Conservation (phyloP, 352 stramenopile genomes). For the Phytophthora capsici region DNA sequence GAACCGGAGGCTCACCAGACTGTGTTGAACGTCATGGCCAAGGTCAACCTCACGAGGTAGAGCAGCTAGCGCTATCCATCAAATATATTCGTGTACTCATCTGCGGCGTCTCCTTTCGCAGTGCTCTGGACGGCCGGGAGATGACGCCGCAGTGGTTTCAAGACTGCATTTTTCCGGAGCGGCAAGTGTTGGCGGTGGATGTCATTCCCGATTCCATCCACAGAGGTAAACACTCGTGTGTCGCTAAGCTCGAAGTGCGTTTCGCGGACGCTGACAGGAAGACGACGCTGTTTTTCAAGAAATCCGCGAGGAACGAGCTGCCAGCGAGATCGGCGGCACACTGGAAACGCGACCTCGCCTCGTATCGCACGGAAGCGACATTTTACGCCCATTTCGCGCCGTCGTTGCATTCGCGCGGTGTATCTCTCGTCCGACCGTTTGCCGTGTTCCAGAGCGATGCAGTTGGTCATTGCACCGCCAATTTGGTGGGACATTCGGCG, state of each 20-base stretch:
- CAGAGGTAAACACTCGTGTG: constrained; percentile 63
- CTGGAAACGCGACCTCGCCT: constrained; percentile 66
- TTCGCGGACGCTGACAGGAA: constrained; percentile 15
- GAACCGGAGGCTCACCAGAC: constrained; percentile 40
- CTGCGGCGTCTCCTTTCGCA: constrained; percentile 28
- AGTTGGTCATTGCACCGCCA: constrained; percentile 14
- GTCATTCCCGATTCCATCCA: constrained; percentile 46
- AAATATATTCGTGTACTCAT: constrained; percentile 36
- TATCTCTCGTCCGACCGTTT: constrained; percentile 55
- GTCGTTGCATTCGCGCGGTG: constrained; percentile 31
- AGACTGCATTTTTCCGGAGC: constrained; percentile 34
- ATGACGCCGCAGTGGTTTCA: constrained; percentile 65
- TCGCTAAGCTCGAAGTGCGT: constrained; percentile 46
- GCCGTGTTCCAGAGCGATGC: constrained; percentile 51
- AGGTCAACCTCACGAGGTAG: constrained; percentile 67
- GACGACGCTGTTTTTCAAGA: constrained; percentile 68
- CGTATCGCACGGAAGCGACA: constrained; percentile 61
- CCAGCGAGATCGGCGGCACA: constrained; percentile 43
- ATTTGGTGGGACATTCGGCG: constrained; percentile 15
- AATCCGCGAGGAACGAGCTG: constrained; percentile 63
- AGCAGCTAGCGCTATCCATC: constrained; percentile 29
- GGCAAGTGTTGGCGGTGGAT: constrained; percentile 17
- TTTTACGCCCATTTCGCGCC: constrained; percentile 65
- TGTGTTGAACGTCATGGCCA: constrained; percentile 51
- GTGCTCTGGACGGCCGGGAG: constrained; percentile 47